phyloP scores from a whole-genome alignment of 352 stramenopile species.

The Blastocystis sp. region DNA sequence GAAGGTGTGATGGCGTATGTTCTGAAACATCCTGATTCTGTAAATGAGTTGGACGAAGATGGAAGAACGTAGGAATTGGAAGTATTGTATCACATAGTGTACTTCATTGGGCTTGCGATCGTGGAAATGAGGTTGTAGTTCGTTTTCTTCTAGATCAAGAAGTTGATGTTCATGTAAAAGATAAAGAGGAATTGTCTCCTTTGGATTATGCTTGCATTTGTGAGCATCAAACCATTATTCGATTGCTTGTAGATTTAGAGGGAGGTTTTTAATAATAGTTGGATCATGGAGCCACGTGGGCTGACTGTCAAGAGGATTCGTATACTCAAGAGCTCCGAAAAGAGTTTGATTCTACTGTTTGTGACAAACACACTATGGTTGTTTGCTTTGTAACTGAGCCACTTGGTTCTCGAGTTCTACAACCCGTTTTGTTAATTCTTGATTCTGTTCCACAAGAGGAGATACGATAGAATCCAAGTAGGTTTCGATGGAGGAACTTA shows the following conservation, averaged over 20 bases:
- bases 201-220: constrained; percentile 61
- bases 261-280: background rate
- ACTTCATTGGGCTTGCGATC: constrained; percentile 63
- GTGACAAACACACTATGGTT: background rate
- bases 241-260: constrained; percentile 5
- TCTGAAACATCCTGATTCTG: background rate
- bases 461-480: background rate
- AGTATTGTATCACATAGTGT: background rate
- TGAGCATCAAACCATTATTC: constrained; percentile 19
- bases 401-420: constrained; percentile 15
- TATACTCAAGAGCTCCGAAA: background rate
- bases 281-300: background rate
- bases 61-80: background rate
- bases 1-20: constrained; percentile 36
- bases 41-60: background rate
- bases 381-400: background rate
- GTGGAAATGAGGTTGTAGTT: constrained; percentile 20
- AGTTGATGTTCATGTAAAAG: constrained; percentile 28
- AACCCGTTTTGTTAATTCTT: background rate
- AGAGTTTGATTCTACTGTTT: background rate
- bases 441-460: background rate
- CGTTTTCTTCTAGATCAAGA: constrained; percentile 13
- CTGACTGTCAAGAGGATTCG: background rate
- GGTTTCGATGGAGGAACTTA: background rate
- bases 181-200: constrained; percentile 58